phyloP scores from a whole-genome alignment of 1,284 basidiomycete genomes.

The Jaminaea rosea region DNA sequence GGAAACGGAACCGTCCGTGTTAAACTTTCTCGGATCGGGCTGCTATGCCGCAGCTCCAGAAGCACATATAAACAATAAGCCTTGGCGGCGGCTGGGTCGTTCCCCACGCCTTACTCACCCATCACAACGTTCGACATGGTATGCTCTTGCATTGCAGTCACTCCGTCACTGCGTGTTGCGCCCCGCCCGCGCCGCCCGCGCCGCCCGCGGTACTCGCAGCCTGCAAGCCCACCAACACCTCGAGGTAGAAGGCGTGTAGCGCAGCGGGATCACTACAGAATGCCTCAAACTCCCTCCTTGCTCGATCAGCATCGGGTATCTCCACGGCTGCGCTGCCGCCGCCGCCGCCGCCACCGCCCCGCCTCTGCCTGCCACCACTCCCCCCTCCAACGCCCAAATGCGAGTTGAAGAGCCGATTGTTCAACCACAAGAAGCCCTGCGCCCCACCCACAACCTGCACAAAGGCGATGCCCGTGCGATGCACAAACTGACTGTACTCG shows the following conservation, averaged over 20 bases:
- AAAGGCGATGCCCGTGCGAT: slow-evolving; percentile 40
- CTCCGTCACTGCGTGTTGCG: too few relatives aligned
- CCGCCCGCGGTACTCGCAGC: background rate
- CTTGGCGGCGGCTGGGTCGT: too few relatives aligned
- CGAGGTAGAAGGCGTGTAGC: slow-evolving; percentile 29
- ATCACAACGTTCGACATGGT: too few relatives aligned
- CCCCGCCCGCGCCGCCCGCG: too few relatives aligned
- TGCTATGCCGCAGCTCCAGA: too few relatives aligned
- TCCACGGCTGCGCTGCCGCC: background rate
- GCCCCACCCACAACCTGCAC: slow-evolving; percentile 39
- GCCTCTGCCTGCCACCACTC: too few relatives aligned
- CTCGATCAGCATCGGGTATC: slow-evolving; percentile 22
- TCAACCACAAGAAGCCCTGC: slow-evolving; percentile 44
- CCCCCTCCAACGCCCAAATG: slow-evolving; percentile 9
- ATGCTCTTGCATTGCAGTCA: too few relatives aligned
- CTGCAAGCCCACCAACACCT: slow-evolving; percentile 5
- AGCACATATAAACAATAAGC: too few relatives aligned
- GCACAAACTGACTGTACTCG: slow-evolving; percentile 43
- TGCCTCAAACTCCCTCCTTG: slow-evolving; percentile 23
- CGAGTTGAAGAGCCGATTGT: slow-evolving; percentile 39
- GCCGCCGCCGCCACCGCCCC: background rate
- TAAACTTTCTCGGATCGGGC: too few relatives aligned
- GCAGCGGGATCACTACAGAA: slow-evolving; percentile 28
- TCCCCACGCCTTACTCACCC: too few relatives aligned
- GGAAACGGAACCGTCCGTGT: too few relatives aligned